Evolutionary conservation across 192 early-diverging fungal genomes (phyloP).

Genomic region (Blastocladiella britannica): DNA sequence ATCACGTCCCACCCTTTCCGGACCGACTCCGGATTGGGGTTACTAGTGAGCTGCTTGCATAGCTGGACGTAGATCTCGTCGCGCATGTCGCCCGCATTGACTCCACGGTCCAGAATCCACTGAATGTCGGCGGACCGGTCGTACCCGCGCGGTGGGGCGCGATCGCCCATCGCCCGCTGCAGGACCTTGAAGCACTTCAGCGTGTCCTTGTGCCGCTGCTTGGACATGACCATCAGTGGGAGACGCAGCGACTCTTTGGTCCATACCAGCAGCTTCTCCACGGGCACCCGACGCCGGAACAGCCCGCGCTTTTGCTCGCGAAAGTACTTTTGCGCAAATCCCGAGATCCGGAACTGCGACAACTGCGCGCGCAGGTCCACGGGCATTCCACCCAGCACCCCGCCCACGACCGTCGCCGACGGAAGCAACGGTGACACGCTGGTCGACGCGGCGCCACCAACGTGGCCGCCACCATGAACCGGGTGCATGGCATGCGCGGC

Average conservation of each 20-base stretch:
- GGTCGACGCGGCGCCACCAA: no score
- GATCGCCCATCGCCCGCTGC: constrained; percentile 67
- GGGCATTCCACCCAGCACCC: no score
- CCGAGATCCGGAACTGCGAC: constrained; percentile 59
- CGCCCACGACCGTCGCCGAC: no score
- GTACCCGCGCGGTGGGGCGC: constrained; percentile 13
- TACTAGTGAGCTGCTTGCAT: constrained; percentile 65
- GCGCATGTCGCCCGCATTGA: constrained; percentile 48
- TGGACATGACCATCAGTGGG: constrained; percentile 65
- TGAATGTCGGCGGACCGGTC: constrained; percentile 37
- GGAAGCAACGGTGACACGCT: no score
- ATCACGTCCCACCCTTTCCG: constrained; percentile 73
- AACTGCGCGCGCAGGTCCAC: no score
- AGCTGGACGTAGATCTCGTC: constrained; percentile 92
- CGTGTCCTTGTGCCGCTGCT: constrained; percentile 68
- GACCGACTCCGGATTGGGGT: constrained; percentile 47
- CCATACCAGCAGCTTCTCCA: constrained; percentile 64
- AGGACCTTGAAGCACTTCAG: constrained; percentile 63
- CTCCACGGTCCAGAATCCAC: constrained; percentile 52
- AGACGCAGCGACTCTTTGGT: constrained; percentile 43
- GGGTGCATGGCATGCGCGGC: no score
- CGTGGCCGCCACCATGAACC: no score
- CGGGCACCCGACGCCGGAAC: constrained; percentile 59
- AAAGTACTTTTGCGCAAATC: constrained; percentile 81
- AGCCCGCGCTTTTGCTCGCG: constrained; percentile 67